Evolutionary conservation across 2,329 filamentous ascomycete species (phyloP), one percentile per base, ranked within the genome.

Genomic region (Aspergillus clavatus): DNA sequence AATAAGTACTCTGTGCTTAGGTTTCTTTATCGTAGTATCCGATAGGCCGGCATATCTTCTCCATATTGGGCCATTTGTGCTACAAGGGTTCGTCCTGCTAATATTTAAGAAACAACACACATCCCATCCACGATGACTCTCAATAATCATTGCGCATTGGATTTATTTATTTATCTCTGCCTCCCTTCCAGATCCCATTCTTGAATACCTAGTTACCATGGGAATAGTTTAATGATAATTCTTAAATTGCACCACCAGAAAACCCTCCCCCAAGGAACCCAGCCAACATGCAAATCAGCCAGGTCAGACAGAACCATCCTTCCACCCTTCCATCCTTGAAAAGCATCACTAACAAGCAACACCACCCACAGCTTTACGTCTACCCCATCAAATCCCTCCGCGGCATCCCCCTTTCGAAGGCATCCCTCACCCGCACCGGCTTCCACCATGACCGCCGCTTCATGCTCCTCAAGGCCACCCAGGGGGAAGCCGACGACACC

Each of bases 341-440:
- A 10, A 33, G 8, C 28, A 38, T 40, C 23, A 46, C 6, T 35
- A 16, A 18, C 29, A 22, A 14, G 8, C 14, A 23, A 43, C 11
- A 40, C 16, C 10, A 12, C 8, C 12, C 26, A n/a, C 51, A 83
- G 79, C 73, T 89, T 27, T 86, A 83, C 65, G 74, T 85, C 38
- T 87, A 89, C 62, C 84, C 86, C 33, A 82, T 89, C 68, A 89
- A 89, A 62, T 83, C 77, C 6, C 75, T 88, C n/a, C 79, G 81
- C 27, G 79, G 78, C 40, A 77, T 84, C 43, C 64, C 73, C 14
- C 68, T 88, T 24, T 47, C 71, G 4, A 64, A 68, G 0, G 74
- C 82, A 3, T 65, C 67, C n/a, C 65, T 87, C 38, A 78, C 77
- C 4, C 71, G 73, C n/a, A 76, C 81, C 51, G 84, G 85, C 11